Evolutionary conservation across 2,329 filamentous ascomycete species (phyloP).

Genomic region (Neopestalotiopsis rosae): DNA sequence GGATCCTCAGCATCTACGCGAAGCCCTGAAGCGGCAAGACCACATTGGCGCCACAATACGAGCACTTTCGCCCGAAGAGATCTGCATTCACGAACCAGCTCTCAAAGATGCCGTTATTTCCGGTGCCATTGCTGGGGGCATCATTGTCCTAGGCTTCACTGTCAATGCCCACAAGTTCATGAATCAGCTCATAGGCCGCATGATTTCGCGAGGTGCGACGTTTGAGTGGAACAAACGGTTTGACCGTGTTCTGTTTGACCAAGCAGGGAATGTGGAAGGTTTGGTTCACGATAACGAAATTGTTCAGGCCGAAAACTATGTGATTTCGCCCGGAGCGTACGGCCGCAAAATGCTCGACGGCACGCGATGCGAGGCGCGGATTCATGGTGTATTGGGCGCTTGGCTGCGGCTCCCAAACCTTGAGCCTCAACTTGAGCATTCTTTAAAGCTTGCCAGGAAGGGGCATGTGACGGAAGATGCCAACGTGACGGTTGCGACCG

Average conservation of each 20-base stretch:
- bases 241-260: not conserved
- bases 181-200: slow-evolving; percentile 17
- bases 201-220: slow-evolving; percentile 10
- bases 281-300: not conserved
- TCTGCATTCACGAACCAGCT: not conserved
- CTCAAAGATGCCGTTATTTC: not conserved
- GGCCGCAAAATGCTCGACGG: not conserved
- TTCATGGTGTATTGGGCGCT: slow-evolving; percentile 20
- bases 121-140: slow-evolving; percentile 17
- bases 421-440: slow-evolving; percentile 18
- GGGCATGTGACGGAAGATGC: slow-evolving; percentile 20
- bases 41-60: not conserved
- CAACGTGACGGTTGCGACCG: slow-evolving; percentile 19
- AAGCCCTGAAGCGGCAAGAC: not conserved
- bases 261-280: not conserved
- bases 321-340: not conserved
- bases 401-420: slow-evolving; percentile 21
- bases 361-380: slow-evolving; percentile 16
- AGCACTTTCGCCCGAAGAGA: not conserved
- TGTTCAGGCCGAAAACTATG: not conserved
- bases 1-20: not conserved
- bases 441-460: slow-evolving; percentile 19
- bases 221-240: not conserved
- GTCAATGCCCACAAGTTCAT: slow-evolving; percentile 21
- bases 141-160: slow-evolving; percentile 20